Evolutionary conservation across 441 rosid species (phyloP).

Genomic region (Croton setiger): DNA sequence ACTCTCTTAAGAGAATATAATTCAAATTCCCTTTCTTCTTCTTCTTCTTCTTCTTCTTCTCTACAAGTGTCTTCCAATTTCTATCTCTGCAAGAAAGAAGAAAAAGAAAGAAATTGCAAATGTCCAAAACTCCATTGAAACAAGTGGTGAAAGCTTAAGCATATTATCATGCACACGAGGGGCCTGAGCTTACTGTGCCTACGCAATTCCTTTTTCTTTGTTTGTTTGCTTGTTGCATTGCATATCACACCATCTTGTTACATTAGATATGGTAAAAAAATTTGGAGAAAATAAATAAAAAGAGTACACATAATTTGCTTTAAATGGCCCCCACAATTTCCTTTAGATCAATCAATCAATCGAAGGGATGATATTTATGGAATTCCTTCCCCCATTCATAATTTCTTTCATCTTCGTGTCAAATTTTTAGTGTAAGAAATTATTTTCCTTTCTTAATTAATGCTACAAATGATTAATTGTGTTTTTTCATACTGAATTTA

Average conservation of each 20-base stretch:
- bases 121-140: background rate
- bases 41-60: conserved; percentile 22
- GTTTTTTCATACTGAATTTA: too few relatives aligned
- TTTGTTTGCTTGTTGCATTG: background rate
- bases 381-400: too few relatives aligned
- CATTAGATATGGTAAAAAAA: conserved; percentile 11
- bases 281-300: background rate
- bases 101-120: background rate
- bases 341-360: conserved; percentile 15
- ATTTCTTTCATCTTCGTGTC: too few relatives aligned
- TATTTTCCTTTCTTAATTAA: too few relatives aligned
- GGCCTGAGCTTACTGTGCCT: conserved; percentile 11
- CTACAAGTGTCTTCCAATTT: background rate
- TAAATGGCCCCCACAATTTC: conserved; percentile 4
- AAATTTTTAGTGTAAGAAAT: too few relatives aligned
- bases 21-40: background rate
- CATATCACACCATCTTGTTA: conserved; percentile 8
- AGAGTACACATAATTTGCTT: background rate
- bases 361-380: conserved; percentile 8
- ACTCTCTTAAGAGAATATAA: background rate
- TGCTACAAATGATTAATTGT: too few relatives aligned
- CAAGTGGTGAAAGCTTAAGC: too few relatives aligned
- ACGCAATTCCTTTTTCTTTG: background rate
- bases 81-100: background rate
- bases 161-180: conserved; percentile 23